Evolutionary conservation across 1,284 basidiomycete genomes (phyloP).

Genomic region (Anthracocystis panici-leucophaei): DNA sequence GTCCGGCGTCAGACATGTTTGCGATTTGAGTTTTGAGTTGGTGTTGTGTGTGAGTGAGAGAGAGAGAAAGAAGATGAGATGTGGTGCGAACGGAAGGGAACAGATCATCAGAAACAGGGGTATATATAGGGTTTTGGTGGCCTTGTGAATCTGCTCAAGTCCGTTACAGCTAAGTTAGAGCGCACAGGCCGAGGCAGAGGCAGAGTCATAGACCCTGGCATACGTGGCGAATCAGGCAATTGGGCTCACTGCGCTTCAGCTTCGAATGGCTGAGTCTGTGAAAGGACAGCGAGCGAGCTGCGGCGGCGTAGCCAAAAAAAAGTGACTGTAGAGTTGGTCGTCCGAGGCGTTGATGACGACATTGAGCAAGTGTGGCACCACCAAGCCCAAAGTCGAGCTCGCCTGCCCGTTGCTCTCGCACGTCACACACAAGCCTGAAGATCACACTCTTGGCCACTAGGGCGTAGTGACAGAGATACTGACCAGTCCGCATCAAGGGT

Average conservation of each 20-base stretch:
- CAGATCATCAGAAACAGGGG: background rate
- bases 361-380: slow-evolving; percentile 9
- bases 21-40: slow-evolving; percentile 12
- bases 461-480: no score
- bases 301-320: no score
- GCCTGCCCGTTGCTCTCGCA: background rate
- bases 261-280: background rate
- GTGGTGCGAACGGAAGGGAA: background rate
- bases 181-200: background rate
- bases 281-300: background rate
- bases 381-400: slow-evolving; percentile 1
- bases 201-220: background rate
- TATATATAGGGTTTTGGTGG: slow-evolving; percentile 38
- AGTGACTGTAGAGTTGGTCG: no score
- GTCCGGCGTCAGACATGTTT: slow-evolving; percentile 58
- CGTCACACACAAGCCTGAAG: background rate
- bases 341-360: slow-evolving; percentile 20
- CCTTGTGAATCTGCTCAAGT: background rate
- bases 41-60: slow-evolving; percentile 12
- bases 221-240: background rate
- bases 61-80: slow-evolving; percentile 5
- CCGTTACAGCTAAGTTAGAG: background rate
- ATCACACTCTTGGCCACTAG: no score
- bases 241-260: background rate
- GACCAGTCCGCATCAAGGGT: no score